Conservation (phyloP, 257 asterid genomes). For the Coffea canephora region DNA sequence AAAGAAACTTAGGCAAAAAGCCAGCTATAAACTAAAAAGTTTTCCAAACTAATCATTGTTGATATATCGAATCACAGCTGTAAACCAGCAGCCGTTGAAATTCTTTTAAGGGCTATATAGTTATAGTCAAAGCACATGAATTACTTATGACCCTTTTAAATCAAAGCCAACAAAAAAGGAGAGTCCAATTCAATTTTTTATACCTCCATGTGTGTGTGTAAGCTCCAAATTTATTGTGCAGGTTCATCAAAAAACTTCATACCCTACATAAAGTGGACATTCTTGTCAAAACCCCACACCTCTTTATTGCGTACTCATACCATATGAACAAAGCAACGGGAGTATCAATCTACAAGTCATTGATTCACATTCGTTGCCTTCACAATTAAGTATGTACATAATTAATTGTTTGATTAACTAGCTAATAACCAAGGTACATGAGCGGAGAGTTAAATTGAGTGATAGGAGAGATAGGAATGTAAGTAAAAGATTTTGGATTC, state of each 20-base stretch:
- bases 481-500: too few species aligned
- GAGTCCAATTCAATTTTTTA: slow-evolving; percentile 1
- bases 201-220: neutral
- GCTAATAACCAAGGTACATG: neutral
- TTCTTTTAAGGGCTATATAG: too few species aligned
- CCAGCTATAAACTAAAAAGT: neutral
- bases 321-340: neutral
- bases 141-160: slow-evolving; percentile 7
- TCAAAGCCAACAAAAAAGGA: neutral
- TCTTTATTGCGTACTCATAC: neutral
- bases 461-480: too few species aligned
- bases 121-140: slow-evolving; percentile 11
- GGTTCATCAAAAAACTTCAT: slow-evolving; percentile 12
- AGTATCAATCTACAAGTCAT: neutral
- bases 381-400: neutral
- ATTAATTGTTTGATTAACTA: neutral
- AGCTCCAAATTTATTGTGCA: neutral
- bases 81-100: neutral
- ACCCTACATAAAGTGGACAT: neutral
- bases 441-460: too few species aligned
- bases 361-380: neutral
- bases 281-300: slow-evolving; percentile 2
- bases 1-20: too few species aligned
- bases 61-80: neutral
- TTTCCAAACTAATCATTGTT: neutral